Evolutionary conservation across 2,329 filamentous ascomycete species (phyloP), one percentile per base, ranked within the genome.

Genomic region (Fusarium nanum): DNA sequence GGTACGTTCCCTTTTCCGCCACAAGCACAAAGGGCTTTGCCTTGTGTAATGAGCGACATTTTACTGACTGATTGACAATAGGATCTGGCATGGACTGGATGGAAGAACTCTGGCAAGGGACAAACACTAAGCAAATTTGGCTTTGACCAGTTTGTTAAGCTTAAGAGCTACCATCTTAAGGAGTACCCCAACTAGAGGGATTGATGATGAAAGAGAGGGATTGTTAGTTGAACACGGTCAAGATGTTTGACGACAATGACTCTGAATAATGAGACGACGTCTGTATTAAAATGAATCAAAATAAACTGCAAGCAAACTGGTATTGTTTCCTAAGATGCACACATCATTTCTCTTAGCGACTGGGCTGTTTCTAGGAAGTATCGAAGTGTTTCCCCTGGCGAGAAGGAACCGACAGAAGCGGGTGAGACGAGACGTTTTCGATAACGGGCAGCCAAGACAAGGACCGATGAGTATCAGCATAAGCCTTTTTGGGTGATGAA

Each of bases 51-150:
- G 48, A 55, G 32, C 49, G 37, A 46, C 14, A 23, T 53, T 55
- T 60, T 42, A 52, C 55, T 66, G 68, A 61, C 75, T 75, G 46
- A 68, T 59, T 14, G 50, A 34, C 34, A 54, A 66, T 40, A 95
- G 92, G 93, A 97, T 80, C 88, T 97, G 72, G 93, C 94, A n/a
- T 97, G 93, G 93, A 96, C 94, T 4, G 95, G 95, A 13, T 98
- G 94, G 94, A 98, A 98, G 85, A 94, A 97, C 79, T 97, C 94
- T 65, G 95, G 95, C 70, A 94, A 93, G 80, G 95, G 95, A 23
- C 91, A 94, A 74, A 98, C 94, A 12, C 83, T 98, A 75, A 96
- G 93, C 82, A 90, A 85, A 74, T 97, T 94, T 76, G 95, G 95
- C 13, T 98, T 97, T 77, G 95, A 98, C 75, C 93, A 97, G 78